These are phyloP conservation scores for Psilocybe subaeruginosa DNA, from an alignment of 768 basidiomycete species.

Conservation along the genomic window DNA sequence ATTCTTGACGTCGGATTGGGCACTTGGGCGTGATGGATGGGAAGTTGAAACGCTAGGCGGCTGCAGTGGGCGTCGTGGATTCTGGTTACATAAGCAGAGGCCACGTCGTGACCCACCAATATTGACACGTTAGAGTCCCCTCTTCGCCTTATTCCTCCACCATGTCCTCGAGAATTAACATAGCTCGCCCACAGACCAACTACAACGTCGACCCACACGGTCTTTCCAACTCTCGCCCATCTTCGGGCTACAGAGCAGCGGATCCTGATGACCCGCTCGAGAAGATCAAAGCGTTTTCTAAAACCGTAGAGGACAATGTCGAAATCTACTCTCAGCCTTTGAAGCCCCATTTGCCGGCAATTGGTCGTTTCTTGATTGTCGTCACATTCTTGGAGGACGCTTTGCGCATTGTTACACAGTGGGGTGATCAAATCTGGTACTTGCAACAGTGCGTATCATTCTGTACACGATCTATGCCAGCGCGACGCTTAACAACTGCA, in stretches of 20 bases:
- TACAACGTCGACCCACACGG: conserved; percentile 76
- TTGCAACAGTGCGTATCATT: conserved; percentile 76
- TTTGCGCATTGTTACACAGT: conserved; percentile 89
- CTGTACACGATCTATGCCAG: conserved; percentile 6
- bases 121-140: conserved; percentile 43
- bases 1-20: neutral
- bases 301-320: conserved; percentile 86
- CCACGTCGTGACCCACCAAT: conserved; percentile 49
- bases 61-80: conserved; percentile 10
- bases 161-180: conserved; percentile 86
- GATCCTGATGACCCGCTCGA: conserved; percentile 84
- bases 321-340: conserved; percentile 94
- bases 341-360: conserved; percentile 90
- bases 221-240: conserved; percentile 70
- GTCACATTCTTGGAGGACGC: conserved; percentile 99
- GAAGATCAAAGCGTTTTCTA: conserved; percentile 70
- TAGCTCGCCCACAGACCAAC: conserved; percentile 68
- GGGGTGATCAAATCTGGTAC: conserved; percentile 98
- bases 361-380: conserved; percentile 96
- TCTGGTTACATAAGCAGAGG: conserved; percentile 38
- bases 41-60: conserved; percentile 2
- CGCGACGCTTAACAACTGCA: conserved; percentile 31
- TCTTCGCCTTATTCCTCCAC: conserved; percentile 33
- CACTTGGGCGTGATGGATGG: neutral
- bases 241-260: conserved; percentile 76